phyloP scores from a whole-genome alignment of 805 yeast species.

The Ogataea allantospora region DNA sequence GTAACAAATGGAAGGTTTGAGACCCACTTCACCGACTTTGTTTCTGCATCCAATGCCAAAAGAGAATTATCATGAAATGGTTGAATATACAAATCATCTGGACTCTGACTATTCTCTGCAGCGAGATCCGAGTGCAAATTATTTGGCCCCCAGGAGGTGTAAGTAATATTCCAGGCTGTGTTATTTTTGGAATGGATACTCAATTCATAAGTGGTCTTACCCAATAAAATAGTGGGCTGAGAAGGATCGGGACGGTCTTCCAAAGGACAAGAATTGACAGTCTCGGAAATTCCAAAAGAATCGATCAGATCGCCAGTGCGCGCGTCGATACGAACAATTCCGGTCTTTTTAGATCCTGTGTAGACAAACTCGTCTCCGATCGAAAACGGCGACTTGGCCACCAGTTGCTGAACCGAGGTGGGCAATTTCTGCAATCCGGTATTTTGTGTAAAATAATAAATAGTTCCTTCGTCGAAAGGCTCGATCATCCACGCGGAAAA shows the following conservation, averaged over 20 bases:
- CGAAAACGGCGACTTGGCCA: constrained; percentile 83
- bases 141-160: constrained; percentile 90
- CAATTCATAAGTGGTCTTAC: constrained; percentile 70
- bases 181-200: constrained; percentile 73
- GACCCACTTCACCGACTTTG: constrained; percentile 80
- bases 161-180: constrained; percentile 80
- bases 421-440: constrained; percentile 81
- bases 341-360: constrained; percentile 79
- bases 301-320: constrained; percentile 70
- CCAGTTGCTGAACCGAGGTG: constrained; percentile 71
- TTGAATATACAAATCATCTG: constrained; percentile 74
- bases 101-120: constrained; percentile 50
- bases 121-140: constrained; percentile 61
- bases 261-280: constrained; percentile 12
- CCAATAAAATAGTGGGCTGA: constrained; percentile 49
- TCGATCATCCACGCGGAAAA: constrained; percentile 79
- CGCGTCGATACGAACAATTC: constrained; percentile 71
- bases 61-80: constrained; percentile 82
- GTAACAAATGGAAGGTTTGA: constrained; percentile 69
- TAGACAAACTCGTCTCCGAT: constrained; percentile 78
- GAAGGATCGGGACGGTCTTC: constrained; percentile 14
- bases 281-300: constrained; percentile 49
- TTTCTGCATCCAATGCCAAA: constrained; percentile 66
- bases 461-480: constrained; percentile 79
- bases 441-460: constrained; percentile 75